Percentiles rank a stretch among this genome's conserved stretches.
Conservation (phyloP, 2,329 filamentous ascomycete species). For the Xylariales sp. region DNA sequence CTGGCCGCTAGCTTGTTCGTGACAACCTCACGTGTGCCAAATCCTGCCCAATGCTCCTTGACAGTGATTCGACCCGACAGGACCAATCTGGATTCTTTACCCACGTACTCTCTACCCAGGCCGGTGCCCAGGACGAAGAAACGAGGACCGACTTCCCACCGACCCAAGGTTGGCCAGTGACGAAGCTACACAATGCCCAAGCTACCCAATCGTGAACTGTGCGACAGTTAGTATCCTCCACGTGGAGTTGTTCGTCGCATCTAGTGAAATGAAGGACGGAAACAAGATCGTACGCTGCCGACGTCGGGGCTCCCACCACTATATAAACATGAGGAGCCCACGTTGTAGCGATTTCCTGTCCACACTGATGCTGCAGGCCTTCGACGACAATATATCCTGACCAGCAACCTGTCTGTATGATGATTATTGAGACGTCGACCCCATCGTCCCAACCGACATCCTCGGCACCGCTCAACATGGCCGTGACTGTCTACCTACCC, state of each 20-base stretch:
- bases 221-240: background rate
- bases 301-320: background rate
- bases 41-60: constrained; percentile 1
- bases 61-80: constrained; percentile 1
- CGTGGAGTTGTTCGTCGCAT: background rate
- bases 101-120: background rate
- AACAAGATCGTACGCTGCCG: background rate
- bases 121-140: background rate
- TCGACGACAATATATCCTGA: background rate
- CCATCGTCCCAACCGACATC: background rate
- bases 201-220: constrained; percentile 4
- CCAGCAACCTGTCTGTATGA: background rate
- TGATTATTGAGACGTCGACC: background rate
- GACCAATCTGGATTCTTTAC: background rate
- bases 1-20: background rate
- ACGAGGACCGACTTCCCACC: background rate
- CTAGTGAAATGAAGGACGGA: background rate
- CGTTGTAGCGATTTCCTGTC: background rate
- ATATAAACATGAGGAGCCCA: background rate
- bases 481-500: constrained; percentile 6
- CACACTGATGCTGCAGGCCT: background rate
- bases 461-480: background rate
- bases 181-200: background rate
- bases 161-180: background rate
- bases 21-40: constrained; percentile 1